phyloP scores from a whole-genome alignment of 2,329 filamentous ascomycete species.

The Aspergillus neoniger region DNA sequence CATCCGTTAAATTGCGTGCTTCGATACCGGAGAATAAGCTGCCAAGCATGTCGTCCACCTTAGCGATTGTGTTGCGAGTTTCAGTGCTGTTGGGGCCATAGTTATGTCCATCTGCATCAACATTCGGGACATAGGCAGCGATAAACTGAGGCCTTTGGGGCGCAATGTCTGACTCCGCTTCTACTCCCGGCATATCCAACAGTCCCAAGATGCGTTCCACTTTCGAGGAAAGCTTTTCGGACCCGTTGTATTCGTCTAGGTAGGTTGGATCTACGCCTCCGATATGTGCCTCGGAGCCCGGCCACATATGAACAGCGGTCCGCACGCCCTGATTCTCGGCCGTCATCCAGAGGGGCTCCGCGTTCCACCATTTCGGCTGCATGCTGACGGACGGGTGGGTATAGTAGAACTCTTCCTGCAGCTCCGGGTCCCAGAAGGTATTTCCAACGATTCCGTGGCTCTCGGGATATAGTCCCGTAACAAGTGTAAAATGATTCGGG shows the following conservation, averaged over 20 bases:
- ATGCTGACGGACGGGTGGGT: slow-evolving; percentile 75
- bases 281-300: slow-evolving; percentile 87
- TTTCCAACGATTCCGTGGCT: slow-evolving; percentile 92
- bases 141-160: slow-evolving; percentile 82
- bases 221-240: slow-evolving; percentile 73
- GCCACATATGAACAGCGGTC: slow-evolving; percentile 97
- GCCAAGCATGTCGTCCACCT: slow-evolving; percentile 82
- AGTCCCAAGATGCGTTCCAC: slow-evolving; percentile 77
- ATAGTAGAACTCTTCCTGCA: slow-evolving; percentile 82
- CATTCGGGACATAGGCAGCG: slow-evolving; percentile 89
- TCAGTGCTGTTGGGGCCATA: slow-evolving; percentile 96
- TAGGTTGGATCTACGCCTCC: slow-evolving; percentile 72
- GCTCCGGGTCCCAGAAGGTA: slow-evolving; percentile 82
- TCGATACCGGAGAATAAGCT: slow-evolving; percentile 74
- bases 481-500: slow-evolving; percentile 91
- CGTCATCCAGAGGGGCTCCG: slow-evolving; percentile 91
- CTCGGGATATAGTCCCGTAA: slow-evolving; percentile 89
- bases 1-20: slow-evolving; percentile 76
- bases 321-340: slow-evolving; percentile 79
- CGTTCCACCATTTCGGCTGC: slow-evolving; percentile 90
- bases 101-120: slow-evolving; percentile 82
- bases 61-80: slow-evolving; percentile 72
- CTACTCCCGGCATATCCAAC: slow-evolving; percentile 76
- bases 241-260: slow-evolving; percentile 80
- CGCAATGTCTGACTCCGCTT: slow-evolving; percentile 54